Evolutionary conservation across 2,329 filamentous ascomycete genomes (phyloP).

Genomic region (Ophiostoma australiae): DNA sequence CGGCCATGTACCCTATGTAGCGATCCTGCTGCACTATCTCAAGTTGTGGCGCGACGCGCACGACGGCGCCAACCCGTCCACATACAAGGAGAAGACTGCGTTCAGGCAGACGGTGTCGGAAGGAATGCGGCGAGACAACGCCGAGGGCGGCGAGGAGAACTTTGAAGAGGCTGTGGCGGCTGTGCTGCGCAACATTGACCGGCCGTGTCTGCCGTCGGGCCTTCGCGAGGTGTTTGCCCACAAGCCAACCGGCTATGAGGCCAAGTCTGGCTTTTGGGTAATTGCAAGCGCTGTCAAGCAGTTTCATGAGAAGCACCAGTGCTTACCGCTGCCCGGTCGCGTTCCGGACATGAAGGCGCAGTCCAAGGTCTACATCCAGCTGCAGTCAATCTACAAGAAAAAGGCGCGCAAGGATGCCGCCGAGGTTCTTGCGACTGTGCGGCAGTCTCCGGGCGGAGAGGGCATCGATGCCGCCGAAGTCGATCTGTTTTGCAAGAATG

Average conservation of each 20-base stretch:
- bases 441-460: slow-evolving; percentile 45
- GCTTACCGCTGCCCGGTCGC: slow-evolving; percentile 77
- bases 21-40: slow-evolving; percentile 76
- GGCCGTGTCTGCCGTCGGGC: slow-evolving; percentile 60
- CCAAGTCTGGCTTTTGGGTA: slow-evolving; percentile 72
- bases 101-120: slow-evolving; percentile 68
- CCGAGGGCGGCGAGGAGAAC: slow-evolving; percentile 92
- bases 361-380: slow-evolving; percentile 78
- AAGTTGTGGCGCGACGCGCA: slow-evolving; percentile 72
- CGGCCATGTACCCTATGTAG: slow-evolving; percentile 84
- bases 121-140: slow-evolving; percentile 63
- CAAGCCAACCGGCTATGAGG: slow-evolving; percentile 23
- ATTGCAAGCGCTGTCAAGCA: slow-evolving; percentile 72
- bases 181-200: slow-evolving; percentile 79
- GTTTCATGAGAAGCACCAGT: slow-evolving; percentile 68
- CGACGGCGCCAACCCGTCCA: slow-evolving; percentile 61
- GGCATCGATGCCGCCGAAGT: slow-evolving; percentile 66
- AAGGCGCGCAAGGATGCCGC: slow-evolving; percentile 75
- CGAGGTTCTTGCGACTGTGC: slow-evolving; percentile 66
- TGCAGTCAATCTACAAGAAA: slow-evolving; percentile 88
- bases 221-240: slow-evolving; percentile 76
- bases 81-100: slow-evolving; percentile 78
- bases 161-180: slow-evolving; percentile 87
- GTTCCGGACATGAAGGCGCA: slow-evolving; percentile 98
- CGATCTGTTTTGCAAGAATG: slow-evolving; percentile 92